Conservation (phyloP, 106 monocot species). For the Posidonia australis region DNA sequence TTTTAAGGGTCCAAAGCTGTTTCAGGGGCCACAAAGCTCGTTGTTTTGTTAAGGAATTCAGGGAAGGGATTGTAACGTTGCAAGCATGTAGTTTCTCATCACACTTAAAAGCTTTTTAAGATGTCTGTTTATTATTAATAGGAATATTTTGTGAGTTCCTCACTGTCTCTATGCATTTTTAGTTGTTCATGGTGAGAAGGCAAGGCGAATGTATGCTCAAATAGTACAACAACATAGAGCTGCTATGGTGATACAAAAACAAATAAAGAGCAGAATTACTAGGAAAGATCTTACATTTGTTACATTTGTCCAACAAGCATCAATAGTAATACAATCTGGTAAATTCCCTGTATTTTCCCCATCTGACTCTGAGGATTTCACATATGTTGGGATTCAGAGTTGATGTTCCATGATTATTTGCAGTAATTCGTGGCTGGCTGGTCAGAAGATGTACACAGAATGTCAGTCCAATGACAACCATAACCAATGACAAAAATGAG, state of each 20-base stretch:
- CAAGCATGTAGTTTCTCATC: slow-evolving; percentile 67
- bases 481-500: slow-evolving; percentile 15
- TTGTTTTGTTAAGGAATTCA: slow-evolving; percentile 31
- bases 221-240: slow-evolving; percentile 40
- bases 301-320: slow-evolving; percentile 26
- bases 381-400: not conserved
- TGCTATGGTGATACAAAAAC: slow-evolving; percentile 49
- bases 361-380: not conserved
- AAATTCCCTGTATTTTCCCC: slow-evolving; percentile 7
- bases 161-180: not conserved
- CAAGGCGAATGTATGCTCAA: slow-evolving; percentile 24
- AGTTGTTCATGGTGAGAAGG: slow-evolving; percentile 75
- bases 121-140: not conserved
- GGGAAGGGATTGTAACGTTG: slow-evolving; percentile 41
- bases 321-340: slow-evolving; percentile 82
- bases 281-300: slow-evolving; percentile 42
- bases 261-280: slow-evolving; percentile 30
- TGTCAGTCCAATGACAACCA: slow-evolving; percentile 16
- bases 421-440: slow-evolving; percentile 64
- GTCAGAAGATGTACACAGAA: slow-evolving; percentile 62
- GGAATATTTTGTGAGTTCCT: not conserved
- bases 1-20: slow-evolving; percentile 93
- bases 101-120: not conserved
- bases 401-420: slow-evolving; percentile 7
- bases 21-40: slow-evolving; percentile 86